phyloP scores from a whole-genome alignment of 164 flowering plant species.

The Dillenia suffruticosa region DNA sequence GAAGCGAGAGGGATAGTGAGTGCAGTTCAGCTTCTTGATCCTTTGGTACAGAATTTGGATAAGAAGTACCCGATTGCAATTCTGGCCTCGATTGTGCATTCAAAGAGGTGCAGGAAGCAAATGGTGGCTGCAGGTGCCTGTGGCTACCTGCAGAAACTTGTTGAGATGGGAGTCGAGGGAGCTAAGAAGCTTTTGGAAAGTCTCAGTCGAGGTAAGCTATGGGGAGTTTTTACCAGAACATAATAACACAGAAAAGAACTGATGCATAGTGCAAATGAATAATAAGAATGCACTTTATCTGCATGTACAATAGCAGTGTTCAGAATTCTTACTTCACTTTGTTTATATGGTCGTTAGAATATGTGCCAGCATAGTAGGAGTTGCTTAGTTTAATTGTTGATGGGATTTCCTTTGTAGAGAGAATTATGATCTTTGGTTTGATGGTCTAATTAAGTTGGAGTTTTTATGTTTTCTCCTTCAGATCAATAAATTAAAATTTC shows the following conservation, averaged over 20 bases:
- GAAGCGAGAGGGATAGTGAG: slow-evolving; percentile 60
- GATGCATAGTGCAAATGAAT: neutral
- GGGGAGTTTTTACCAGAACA: slow-evolving; percentile 72
- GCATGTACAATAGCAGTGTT: slow-evolving; percentile 31
- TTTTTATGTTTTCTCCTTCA: slow-evolving; percentile 10
- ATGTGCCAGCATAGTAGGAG: slow-evolving; percentile 11
- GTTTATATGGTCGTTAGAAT: slow-evolving; percentile 9
- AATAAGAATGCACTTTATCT: slow-evolving; percentile 9
- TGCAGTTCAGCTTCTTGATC: slow-evolving; percentile 71
- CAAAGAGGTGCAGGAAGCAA: slow-evolving; percentile 63
- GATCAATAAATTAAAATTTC: slow-evolving; percentile 19
- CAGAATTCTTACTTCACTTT: slow-evolving; percentile 8
- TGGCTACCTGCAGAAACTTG: slow-evolving; percentile 61
- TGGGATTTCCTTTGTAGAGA: slow-evolving; percentile 23
- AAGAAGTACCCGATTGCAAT: slow-evolving; percentile 61
- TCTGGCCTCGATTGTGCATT: slow-evolving; percentile 42
- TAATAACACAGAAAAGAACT: slow-evolving; percentile 16
- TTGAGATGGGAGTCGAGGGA: slow-evolving; percentile 71
- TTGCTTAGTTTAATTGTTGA: slow-evolving; percentile 14
- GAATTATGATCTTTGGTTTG: slow-evolving; percentile 20
- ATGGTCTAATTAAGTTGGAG: slow-evolving; percentile 25
- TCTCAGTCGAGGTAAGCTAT: slow-evolving; percentile 60
- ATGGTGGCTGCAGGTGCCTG: slow-evolving; percentile 75
- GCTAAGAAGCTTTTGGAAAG: slow-evolving; percentile 71
- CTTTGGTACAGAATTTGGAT: slow-evolving; percentile 46